Evolutionary conservation across 148 eudicot species (phyloP), one percentile per base, ranked within the genome.

Genomic region (Heliosperma pusillum): DNA sequence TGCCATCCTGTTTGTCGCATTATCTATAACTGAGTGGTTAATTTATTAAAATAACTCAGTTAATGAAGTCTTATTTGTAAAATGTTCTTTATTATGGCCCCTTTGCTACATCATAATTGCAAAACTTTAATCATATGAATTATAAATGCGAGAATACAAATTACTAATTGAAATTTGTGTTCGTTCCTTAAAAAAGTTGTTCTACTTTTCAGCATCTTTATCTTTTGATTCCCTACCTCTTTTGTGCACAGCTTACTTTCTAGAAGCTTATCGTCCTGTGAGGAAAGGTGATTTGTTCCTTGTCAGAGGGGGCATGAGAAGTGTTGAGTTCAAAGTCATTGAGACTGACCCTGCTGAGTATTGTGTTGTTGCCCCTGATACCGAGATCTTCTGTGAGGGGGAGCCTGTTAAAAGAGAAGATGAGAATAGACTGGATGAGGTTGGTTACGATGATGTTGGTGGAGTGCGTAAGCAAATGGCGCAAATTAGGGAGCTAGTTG

Each of bases 361-460:
- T 66, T 92, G 97, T 82, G 94, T 92, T 67, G 97, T 92, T 77
- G 89, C 97, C 73, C 97, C 97, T 15, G 94, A 92, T 61, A 92
- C 97, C 66, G 97, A 92, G 82, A 92, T 92, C 42, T 92, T 81
- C 64, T 88, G 94, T 82, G 97, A 92, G 88, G 97, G 97, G 7
- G 97, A 92, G 63, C 94, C 97, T 6, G 61, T 92, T 36, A 89
- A 76, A 78, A 83, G 97, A 77, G 94, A 89, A 86, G 97, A 92
- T 60, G 97, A 92, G 77, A 79, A 92, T 56, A 84, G 97, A 64
- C 71, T 92, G 70, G 94, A 92, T 66, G 97, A 92, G 78, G 83
- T 92, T 36, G 97, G 97, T n/a, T 92, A 92, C 80, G 97, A 92
- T 83, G 97, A 92, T 81, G 97, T 92, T 70, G 97, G 97, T 79